Evolutionary conservation across 2,329 filamentous ascomycete species (phyloP), one percentile per base, ranked within the genome.

Genomic region (Clonostachys solani): DNA sequence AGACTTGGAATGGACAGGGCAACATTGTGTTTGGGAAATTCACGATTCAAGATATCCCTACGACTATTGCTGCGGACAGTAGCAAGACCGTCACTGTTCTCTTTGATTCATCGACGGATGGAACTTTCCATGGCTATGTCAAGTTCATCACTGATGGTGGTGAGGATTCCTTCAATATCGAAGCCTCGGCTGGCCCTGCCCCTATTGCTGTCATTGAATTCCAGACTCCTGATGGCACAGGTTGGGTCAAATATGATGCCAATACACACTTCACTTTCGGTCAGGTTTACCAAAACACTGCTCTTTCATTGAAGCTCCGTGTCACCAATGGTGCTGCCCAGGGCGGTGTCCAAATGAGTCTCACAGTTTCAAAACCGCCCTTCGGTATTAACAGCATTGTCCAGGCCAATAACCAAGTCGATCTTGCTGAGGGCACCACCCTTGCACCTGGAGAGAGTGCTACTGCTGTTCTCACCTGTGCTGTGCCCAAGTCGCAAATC

Each of bases 361-460:
- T 83, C 13, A 82, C 79, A 0, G 77, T 84, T 3, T 83, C 80
- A 0, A 84, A 84, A 56, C 78, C 79, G 5, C 80, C 80, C 0
- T 81, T 78, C 46, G 78, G 77, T 13, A 66, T 78, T 4, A 54
- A 63, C n/a, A 74, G 77, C 4, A 71, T 82, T 18, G 70, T 83
- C 37, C 67, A 71, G 17, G 74, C 78, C 1, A 68, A 66, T 12
- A 84, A 83, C 56, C 69, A 74, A 16, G 67, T 80, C 9, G 80
- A 82, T 43, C 70, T 83, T 2, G 78, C 74, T 0, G 80, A 84
- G 54, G 80, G 80, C 4, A 78, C 74, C 0, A 61, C 66, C 2
- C 61, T 83, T 1, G 60, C 62, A 0, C 70, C 77, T 0, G 76
- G 76, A 1, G 56, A 79, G 52, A 80, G 68, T 42, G 69, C 68